phyloP scores from a whole-genome alignment of 192 early-diverging fungal species.

The Geosiphon pyriformis region DNA sequence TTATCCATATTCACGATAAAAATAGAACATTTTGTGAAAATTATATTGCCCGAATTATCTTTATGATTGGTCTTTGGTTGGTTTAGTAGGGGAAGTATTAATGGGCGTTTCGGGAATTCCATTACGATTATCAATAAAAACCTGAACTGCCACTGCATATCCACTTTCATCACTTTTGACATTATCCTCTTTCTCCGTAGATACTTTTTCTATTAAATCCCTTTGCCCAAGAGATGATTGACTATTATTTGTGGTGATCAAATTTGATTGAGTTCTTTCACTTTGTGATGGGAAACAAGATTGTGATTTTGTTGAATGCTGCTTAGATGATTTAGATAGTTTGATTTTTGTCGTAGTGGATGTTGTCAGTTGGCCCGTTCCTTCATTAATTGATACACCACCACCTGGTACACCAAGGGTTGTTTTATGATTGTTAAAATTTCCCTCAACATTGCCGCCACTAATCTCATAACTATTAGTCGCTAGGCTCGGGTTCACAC shows the following conservation, averaged over 20 bases:
- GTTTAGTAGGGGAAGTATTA: no score
- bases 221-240: background rate
- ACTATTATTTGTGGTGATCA: background rate
- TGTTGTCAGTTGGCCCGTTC: background rate
- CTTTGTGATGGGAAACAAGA: no score
- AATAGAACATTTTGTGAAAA: no score
- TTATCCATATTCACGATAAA: no score
- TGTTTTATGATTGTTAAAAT: background rate
- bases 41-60: no score
- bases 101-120: conserved; percentile 15
- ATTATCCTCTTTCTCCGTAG: background rate
- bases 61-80: no score
- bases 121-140: conserved; percentile 17
- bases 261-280: background rate
- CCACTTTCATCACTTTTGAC: background rate
- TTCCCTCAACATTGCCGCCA: background rate
- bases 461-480: background rate
- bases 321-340: background rate
- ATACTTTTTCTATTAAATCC: background rate
- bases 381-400: conserved; percentile 2
- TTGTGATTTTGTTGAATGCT: background rate
- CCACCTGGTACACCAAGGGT: background rate
- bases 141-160: background rate
- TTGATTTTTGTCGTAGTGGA: background rate
- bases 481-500: background rate